Evolutionary conservation across 1,139 yeast genomes (phyloP), one percentile per base, ranked within the genome.

Genomic region (Yamadazyma kanchanaburiensis): DNA sequence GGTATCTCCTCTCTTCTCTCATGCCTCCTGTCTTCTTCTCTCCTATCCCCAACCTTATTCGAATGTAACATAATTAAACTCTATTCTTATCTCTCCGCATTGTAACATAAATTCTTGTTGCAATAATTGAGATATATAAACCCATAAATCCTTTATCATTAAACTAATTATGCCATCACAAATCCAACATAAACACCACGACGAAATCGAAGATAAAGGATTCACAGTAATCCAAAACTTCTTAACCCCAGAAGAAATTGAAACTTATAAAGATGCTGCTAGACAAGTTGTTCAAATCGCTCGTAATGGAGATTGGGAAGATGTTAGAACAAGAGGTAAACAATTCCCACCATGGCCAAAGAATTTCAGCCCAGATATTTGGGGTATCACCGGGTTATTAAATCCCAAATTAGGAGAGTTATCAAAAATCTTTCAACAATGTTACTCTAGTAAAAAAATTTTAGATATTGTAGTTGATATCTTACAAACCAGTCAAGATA

Each of bases 281-380:
- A 59, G 67, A 30, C 42, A 46, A n/a, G 55, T 71, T n/a, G 64
- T 72, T 15, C 54, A 64, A 22, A 45, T 57, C 22, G 76, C 77
- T 12, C 56, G 80, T 26, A 62, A 54, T 5, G 80, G 79, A 3
- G 55, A 68, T 8, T 74, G 79, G 79, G 58, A 69, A 11, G 58
- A 64, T 26, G 77, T 73, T 10, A 59, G 80, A 44, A 71, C 77
- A 4, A 51, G 71, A 30, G 77, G 77, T 5, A 74, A 74, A 40
- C 79, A 73, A 45, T 74, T 74, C 43, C 79, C 80, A 4, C 79
- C 80, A 14, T 74, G 80, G 79, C 78, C 78, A 10, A 55, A 58
- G 39, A 69, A 70, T 40, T 70, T 66, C 42, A 64, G 66, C 35
- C 77, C 78, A 3, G 78, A 74, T 38, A 73, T 74, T 37, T 74